Evolutionary conservation across 345 rosid genomes (phyloP), one percentile per base, ranked within the genome.

Genomic region (Syzygium aromaticum): DNA sequence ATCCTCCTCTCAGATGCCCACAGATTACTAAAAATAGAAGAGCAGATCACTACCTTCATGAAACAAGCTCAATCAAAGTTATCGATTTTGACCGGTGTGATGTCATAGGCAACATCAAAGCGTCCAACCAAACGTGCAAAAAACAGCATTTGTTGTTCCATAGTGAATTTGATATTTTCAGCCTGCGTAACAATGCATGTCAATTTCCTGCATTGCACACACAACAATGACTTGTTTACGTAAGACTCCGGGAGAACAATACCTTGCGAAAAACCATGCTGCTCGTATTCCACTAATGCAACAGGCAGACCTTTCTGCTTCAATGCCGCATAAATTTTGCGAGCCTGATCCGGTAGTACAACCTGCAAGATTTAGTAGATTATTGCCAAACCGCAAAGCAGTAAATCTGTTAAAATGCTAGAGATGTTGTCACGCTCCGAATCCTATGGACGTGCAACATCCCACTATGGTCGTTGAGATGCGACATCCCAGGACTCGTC

Each of bases 181-280:
- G 98, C 98, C 98, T 95, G 93, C 84, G 80, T 9, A 25, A 87
- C 61, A 83, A 85, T 40, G 86, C 86, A 16, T 30, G n/a, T 49
- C 51, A 61, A 53, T 57, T 38, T 80, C 49, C 67, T 86, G 54
- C 2, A 8, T 15, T 3, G 13, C 1, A 33, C 80, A 17, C 0
- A 2, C 2, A 0, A 9, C 80, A 19, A 73, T 19, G 80, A 73
- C 49, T 33, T 73, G 8, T 38, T 52, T 19, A 84, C 19, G 33
- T 6, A 54, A 84, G 46, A 84, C n/a, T 52, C 19, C 8, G 33
- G 15, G 33, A 57, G 63, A 52, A 52, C 89, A 23, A 86, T 90
- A 95, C 99, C 96, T 96, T 96, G 86, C 97, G n/a, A 95, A 88
- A 98, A 98, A 86, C 99, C 99, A 51, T 98, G 98, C 63, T 96